phyloP scores from a whole-genome alignment of 371 early-diverging fungal genomes.

The Rhizopus stolonifer region DNA sequence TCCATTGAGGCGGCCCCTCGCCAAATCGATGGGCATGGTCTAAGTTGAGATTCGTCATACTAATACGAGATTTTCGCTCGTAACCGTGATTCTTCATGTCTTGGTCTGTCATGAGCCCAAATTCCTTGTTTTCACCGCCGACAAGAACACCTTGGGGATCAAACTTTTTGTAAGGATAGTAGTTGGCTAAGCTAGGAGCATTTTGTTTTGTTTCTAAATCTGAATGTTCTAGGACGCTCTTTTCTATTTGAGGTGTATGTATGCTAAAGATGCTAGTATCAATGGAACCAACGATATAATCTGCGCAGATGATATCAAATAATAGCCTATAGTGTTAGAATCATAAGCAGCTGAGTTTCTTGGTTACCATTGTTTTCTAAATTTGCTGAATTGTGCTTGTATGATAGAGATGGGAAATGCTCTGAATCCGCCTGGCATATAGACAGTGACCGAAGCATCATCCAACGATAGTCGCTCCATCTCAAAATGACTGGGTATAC shows the following conservation, averaged over 20 bases:
- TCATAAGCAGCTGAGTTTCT: background rate
- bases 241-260: constrained; percentile 74
- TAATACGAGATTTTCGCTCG: constrained; percentile 68
- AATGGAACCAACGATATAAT: constrained; percentile 87
- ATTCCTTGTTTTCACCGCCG: constrained; percentile 36
- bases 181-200: constrained; percentile 25
- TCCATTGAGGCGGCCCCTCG: constrained; percentile 93
- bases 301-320: constrained; percentile 86
- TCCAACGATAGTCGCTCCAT: constrained; percentile 65
- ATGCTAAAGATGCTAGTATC: constrained; percentile 92
- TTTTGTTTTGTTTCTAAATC: constrained; percentile 23
- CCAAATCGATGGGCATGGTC: constrained; percentile 88
- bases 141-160: constrained; percentile 45
- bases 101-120: constrained; percentile 37
- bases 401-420: constrained; percentile 87
- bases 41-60: constrained; percentile 86
- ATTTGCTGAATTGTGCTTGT: constrained; percentile 73
- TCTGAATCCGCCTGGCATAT: constrained; percentile 79
- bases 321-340: constrained; percentile 46
- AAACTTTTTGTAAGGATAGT: constrained; percentile 39
- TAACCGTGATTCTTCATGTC: constrained; percentile 41
- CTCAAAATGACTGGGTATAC: constrained; percentile 82
- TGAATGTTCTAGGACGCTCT: constrained; percentile 37
- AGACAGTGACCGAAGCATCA: constrained; percentile 27
- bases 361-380: constrained; percentile 82